A percentile compares a stretch with the other conserved stretches of the same genome.
Evolutionary conservation across 441 rosid species (phyloP).

Genomic region (Croton laevigatus): DNA sequence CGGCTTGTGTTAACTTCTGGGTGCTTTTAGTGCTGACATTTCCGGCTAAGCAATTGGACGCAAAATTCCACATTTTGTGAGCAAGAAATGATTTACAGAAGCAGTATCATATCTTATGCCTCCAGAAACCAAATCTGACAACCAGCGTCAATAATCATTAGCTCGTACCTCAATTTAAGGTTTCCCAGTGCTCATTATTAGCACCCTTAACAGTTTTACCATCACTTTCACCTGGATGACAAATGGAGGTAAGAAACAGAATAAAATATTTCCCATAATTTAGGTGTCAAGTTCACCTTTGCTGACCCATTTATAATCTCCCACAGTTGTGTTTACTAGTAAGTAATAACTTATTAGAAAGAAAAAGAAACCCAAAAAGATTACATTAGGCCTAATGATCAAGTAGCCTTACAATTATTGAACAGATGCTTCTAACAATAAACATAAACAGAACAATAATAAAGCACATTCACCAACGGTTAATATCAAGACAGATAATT

Average conservation of each 20-base stretch:
- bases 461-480: not conserved
- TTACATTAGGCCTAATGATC: not conserved
- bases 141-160: conserved; percentile 16
- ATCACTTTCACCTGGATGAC: conserved; percentile 5
- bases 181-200: not conserved
- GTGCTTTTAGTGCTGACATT: conserved; percentile 37
- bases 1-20: conserved; percentile 28
- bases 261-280: not conserved
- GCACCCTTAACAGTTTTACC: not conserved
- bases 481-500: not conserved
- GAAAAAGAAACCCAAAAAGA: not conserved
- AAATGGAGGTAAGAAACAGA: not conserved
- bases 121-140: conserved; percentile 21
- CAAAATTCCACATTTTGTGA: conserved; percentile 76
- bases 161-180: conserved; percentile 2
- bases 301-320: not conserved
- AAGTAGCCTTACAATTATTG: not conserved
- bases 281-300: not conserved
- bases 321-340: not conserved
- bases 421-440: not conserved
- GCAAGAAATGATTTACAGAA: conserved; percentile 15
- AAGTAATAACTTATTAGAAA: not conserved
- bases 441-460: not conserved
- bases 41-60: conserved; percentile 66
- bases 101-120: conserved; percentile 25